These are phyloP conservation scores for Nakazawaea populi DNA, from an alignment of 805 yeast genomes.

Conservation along the genomic window DNA sequence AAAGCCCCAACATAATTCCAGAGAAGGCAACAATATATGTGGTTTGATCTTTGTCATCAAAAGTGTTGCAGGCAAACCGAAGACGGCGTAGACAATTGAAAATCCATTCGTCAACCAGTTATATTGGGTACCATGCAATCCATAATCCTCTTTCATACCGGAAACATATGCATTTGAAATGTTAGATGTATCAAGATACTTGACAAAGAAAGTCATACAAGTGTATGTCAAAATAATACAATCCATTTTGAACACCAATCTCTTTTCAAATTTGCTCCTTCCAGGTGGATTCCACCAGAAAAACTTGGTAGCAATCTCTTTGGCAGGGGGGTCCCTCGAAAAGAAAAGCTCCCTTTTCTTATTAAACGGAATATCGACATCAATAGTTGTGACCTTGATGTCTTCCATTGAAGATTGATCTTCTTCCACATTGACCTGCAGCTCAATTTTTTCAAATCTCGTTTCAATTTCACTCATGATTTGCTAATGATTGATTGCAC, in stretches of 20 bases:
- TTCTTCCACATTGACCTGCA: background rate
- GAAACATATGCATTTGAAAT: conserved; percentile 57
- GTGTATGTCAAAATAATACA: conserved; percentile 30
- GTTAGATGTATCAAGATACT: conserved; percentile 54
- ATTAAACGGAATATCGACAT: background rate
- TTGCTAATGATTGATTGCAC: too few species aligned
- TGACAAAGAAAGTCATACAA: conserved; percentile 39
- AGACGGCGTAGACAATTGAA: conserved; percentile 16
- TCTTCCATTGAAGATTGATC: background rate
- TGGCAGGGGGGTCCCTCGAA: background rate
- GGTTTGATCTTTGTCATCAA: conserved; percentile 10
- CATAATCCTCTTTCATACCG: conserved; percentile 51
- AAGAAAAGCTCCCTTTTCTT: background rate
- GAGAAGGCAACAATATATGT: conserved; percentile 12
- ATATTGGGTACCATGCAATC: conserved; percentile 22
- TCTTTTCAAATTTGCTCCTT: conserved; percentile 4
- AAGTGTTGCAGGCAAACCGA: conserved; percentile 9
- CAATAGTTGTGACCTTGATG: background rate
- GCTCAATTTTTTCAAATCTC: background rate
- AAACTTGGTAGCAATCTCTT: background rate
- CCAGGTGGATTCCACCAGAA: conserved; percentile 7
- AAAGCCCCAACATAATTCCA: conserved; percentile 24
- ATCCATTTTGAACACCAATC: conserved; percentile 8
- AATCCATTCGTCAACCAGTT: conserved; percentile 19
- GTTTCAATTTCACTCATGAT: background rate